phyloP scores from a whole-genome alignment of 441 rosid species.

The Gossypium lobatum region DNA sequence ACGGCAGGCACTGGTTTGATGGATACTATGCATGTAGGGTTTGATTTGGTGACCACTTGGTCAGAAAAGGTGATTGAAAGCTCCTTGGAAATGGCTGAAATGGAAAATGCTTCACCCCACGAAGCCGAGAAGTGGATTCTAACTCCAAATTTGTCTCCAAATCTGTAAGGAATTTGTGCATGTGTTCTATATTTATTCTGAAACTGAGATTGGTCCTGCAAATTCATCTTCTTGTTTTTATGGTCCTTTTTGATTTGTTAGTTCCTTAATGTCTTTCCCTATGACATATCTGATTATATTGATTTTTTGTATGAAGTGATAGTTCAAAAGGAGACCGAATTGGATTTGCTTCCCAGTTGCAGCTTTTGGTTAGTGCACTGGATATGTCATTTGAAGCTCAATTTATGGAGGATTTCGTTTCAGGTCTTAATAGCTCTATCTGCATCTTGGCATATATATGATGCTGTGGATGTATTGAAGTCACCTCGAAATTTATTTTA shows the following conservation, averaged over 20 bases:
- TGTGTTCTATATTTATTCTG: conserved; percentile 13
- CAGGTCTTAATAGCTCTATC: conserved; percentile 52
- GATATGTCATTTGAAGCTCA: conserved; percentile 67
- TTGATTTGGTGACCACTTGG: conserved; percentile 71
- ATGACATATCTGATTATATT: conserved; percentile 4
- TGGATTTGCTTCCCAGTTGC: conserved; percentile 85
- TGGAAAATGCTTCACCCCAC: conserved; percentile 87
- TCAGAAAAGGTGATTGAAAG: conserved; percentile 66
- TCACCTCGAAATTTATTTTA: not conserved
- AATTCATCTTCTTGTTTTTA: not conserved
- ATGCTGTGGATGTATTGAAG: conserved; percentile 1
- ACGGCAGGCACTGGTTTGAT: conserved; percentile 17
- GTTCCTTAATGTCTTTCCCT: conserved; percentile 14
- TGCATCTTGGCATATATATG: conserved; percentile 13
- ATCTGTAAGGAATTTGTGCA: conserved; percentile 50
- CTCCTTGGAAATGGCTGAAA: conserved; percentile 93
- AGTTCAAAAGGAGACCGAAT: conserved; percentile 47
- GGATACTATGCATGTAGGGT: conserved; percentile 40
- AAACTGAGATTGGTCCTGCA: not conserved
- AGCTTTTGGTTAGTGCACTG: conserved; percentile 68
- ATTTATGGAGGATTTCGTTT: conserved; percentile 87
- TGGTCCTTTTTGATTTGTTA: conserved; percentile 17
- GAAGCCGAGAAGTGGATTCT: conserved; percentile 87
- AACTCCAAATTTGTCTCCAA: conserved; percentile 53
- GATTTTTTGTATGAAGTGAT: conserved; percentile 37